These are phyloP conservation scores for Pezicula radicicola DNA, from an alignment of 2,329 filamentous ascomycete species.

Conservation along the genomic window DNA sequence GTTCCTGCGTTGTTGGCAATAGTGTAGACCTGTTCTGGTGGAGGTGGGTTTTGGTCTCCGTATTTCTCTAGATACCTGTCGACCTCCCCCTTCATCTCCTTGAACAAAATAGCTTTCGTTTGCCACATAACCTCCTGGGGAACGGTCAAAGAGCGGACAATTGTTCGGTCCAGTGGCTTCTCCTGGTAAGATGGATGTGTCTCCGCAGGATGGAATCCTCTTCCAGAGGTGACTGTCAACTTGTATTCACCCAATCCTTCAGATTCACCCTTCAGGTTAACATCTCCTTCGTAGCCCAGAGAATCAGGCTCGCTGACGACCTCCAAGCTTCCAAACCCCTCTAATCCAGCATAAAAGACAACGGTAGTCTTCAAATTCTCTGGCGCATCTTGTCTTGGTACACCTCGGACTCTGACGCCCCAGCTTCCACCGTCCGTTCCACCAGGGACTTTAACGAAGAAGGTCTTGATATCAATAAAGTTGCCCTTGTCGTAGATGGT, in stretches of 20 bases:
- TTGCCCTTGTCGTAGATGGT: conserved; percentile 90
- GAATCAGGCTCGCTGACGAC: conserved; percentile 52
- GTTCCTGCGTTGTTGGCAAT: conserved; percentile 63
- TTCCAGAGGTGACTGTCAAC: conserved; percentile 71
- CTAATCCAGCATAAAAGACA: conserved; percentile 78
- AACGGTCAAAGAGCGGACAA: conserved; percentile 69
- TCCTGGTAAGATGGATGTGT: conserved; percentile 62
- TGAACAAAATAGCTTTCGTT: conserved; percentile 66
- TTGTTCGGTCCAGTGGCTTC: conserved; percentile 72
- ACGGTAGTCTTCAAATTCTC: conserved; percentile 70
- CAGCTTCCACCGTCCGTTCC: conserved; percentile 85
- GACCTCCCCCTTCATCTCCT: conserved; percentile 60
- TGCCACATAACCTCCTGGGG: conserved; percentile 78
- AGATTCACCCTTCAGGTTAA: conserved; percentile 69
- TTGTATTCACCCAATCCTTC: conserved; percentile 75
- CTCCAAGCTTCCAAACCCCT: conserved; percentile 68
- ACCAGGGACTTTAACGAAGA: conserved; percentile 89
- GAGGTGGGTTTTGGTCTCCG: conserved; percentile 66
- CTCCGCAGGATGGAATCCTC: conserved; percentile 58
- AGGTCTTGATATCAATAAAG: conserved; percentile 83
- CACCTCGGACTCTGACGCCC: conserved; percentile 84
- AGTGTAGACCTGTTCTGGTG: conserved; percentile 82
- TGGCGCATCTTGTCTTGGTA: conserved; percentile 66
- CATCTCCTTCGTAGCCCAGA: conserved; percentile 54
- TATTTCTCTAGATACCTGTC: conserved; percentile 57